A percentile compares a stretch with the other conserved stretches of the same genome.
These are phyloP conservation scores for Cicer arietinum DNA, from an alignment of 306 rosid genomes.

Conservation along the genomic window DNA sequence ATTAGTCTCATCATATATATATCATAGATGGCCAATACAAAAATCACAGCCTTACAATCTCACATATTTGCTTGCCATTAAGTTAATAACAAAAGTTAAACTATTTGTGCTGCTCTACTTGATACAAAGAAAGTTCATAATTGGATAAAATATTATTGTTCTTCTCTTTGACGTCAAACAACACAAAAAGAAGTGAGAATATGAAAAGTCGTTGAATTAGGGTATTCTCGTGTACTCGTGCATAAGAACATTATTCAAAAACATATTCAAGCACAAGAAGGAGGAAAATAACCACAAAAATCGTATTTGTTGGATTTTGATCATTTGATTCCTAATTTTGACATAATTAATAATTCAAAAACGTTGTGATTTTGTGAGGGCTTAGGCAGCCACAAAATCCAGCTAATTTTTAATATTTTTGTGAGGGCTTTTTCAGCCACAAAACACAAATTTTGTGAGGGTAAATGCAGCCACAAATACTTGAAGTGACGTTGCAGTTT, in stretches of 20 bases:
- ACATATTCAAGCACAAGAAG: conserved; percentile 75
- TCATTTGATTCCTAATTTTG: no score
- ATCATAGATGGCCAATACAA: conserved; percentile 38
- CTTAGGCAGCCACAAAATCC: no score
- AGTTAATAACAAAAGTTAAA: conserved; percentile 9
- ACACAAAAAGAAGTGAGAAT: conserved; percentile 4
- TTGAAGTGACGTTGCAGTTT: no score
- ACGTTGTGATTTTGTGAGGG: no score
- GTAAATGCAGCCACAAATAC: no score
- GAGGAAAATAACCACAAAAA: no score
- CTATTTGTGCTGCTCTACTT: conserved; percentile 1
- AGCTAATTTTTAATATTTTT: no score
- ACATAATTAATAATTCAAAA: no score
- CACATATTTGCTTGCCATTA: neutral
- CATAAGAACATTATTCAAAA: conserved; percentile 4
- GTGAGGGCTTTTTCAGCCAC: no score
- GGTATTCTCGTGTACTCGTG: conserved; percentile 43
- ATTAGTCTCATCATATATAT: neutral
- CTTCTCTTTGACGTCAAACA: conserved; percentile 17
- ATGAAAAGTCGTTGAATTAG: conserved; percentile 71
- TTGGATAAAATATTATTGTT: neutral
- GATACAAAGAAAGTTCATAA: conserved; percentile 29
- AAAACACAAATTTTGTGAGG: no score
- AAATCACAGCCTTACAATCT: conserved; percentile 38
- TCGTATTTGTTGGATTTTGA: no score